Evolutionary conservation across 1,139 yeast species (phyloP), one percentile per base, ranked within the genome.

Genomic region (Geotrichum restrictum): DNA sequence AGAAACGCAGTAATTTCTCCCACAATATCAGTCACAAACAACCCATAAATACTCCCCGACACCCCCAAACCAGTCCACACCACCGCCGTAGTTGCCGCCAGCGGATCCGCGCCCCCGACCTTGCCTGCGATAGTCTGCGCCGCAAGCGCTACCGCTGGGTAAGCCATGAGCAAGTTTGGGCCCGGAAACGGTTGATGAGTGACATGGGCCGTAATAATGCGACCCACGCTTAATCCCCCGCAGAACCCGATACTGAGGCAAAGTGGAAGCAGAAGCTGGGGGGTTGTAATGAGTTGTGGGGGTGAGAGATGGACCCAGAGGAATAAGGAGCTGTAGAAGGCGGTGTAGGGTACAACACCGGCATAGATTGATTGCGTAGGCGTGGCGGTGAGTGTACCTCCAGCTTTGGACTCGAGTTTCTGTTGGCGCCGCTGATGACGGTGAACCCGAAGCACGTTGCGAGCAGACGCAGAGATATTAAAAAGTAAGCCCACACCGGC

Each of bases 181-280:
- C 74, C 71, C 48, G 98, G 98, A 75, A 86, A 91, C 2, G 71
- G 64, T 65, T 88, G 95, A 53, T 78, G 71, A 0, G 97, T 88
- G 63, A 91, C 80, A 69, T 91, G 97, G 2, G 89, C 94, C 55
- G 87, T 76, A 63, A 91, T 91, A 61, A 91, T 88, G 65, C 95
- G 79, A 3, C 98, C 98, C 19, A 91, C 97, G 1, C 81, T 75
- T 63, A 88, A 85, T 0, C 98, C 96, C 62, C 85, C 72, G 1
- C 88, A 77, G 38, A 84, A 75, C 3, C 96, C 96, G 59, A 85
- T 79, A 1, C 88, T 77, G 37, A 87, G 65, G 31, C 83, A 72
- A 60, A 84, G 75, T 8, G 95, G 86, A 56, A 85, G 71, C n/a
- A 34, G 79, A 75, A 44, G 37, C 29, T 24, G 29, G 29, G 29